Evolutionary conservation across 352 stramenopile genomes (phyloP).

Genomic region (Globisporangium abappressorium): DNA sequence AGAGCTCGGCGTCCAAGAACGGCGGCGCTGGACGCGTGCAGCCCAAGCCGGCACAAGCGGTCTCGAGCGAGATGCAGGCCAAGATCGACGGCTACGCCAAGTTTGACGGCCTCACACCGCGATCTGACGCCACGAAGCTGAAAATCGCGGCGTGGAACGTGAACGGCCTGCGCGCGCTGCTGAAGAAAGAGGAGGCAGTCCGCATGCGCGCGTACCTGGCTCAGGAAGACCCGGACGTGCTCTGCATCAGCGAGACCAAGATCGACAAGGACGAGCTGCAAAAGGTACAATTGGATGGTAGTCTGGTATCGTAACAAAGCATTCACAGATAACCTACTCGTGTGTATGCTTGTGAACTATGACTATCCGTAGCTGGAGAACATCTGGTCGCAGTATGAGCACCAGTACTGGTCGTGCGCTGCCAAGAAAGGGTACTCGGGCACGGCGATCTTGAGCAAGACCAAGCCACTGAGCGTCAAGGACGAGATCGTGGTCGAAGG

Average conservation of each 20-base stretch:
- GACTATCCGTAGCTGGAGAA: conserved; percentile 39
- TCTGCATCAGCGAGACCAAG: conserved; percentile 87
- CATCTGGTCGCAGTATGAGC: conserved; percentile 64
- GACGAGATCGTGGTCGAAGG: conserved; percentile 60
- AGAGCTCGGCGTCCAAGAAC: conserved; percentile 5
- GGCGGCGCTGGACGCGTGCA: not conserved
- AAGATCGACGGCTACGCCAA: conserved; percentile 43
- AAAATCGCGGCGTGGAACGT: conserved; percentile 85
- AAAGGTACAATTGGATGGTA: conserved; percentile 23
- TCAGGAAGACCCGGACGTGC: conserved; percentile 75
- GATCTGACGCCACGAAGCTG: conserved; percentile 13
- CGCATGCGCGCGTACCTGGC: conserved; percentile 73
- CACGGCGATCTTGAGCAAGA: conserved; percentile 73
- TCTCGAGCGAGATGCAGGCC: conserved; percentile 39
- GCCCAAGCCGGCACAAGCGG: conserved; percentile 21
- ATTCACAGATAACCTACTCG: not conserved
- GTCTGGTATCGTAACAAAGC: not conserved
- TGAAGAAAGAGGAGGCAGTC: conserved; percentile 65
- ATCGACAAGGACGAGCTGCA: conserved; percentile 69
- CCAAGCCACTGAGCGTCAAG: conserved; percentile 64
- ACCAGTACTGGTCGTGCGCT: conserved; percentile 79
- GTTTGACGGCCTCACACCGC: conserved; percentile 49
- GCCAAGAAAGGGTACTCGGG: conserved; percentile 78
- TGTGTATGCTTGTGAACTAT: not conserved
- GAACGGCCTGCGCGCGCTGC: conserved; percentile 72